phyloP scores from a whole-genome alignment of 345 rosid genomes.

The Sonneratia caseolaris region DNA sequence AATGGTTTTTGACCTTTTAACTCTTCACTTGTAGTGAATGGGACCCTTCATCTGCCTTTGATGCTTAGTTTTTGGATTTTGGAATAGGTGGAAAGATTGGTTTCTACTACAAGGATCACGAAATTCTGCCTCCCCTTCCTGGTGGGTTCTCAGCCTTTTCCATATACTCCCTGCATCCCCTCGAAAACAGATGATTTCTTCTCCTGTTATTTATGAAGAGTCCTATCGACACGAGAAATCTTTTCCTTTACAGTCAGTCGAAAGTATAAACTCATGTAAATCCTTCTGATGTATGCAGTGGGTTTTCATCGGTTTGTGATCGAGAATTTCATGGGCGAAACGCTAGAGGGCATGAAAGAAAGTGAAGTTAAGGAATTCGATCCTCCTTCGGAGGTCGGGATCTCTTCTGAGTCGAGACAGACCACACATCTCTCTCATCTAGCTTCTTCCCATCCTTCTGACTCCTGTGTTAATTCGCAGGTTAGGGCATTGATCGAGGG shows the following conservation, averaged over 20 bases:
- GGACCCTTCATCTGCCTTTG: background rate
- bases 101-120: constrained; percentile 88
- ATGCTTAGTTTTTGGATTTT: constrained; percentile 11
- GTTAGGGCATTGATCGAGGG: constrained; percentile 83
- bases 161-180: background rate
- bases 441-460: background rate
- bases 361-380: constrained; percentile 64
- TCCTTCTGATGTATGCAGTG: constrained; percentile 28
- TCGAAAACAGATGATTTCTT: background rate
- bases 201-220: background rate
- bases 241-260: background rate
- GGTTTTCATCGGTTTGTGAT: constrained; percentile 70
- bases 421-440: background rate
- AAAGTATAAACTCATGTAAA: background rate
- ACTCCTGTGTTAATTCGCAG: constrained; percentile 23
- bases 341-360: constrained; percentile 37
- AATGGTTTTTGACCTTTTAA: constrained; percentile 39
- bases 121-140: constrained; percentile 95
- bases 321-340: constrained; percentile 39
- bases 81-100: constrained; percentile 77
- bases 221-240: background rate
- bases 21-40: background rate
- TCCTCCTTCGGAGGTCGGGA: constrained; percentile 73
- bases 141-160: constrained; percentile 31
- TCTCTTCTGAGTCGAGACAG: background rate